phyloP scores from a whole-genome alignment of 2,329 filamentous ascomycete species.

The Harringtonia lauricola region DNA sequence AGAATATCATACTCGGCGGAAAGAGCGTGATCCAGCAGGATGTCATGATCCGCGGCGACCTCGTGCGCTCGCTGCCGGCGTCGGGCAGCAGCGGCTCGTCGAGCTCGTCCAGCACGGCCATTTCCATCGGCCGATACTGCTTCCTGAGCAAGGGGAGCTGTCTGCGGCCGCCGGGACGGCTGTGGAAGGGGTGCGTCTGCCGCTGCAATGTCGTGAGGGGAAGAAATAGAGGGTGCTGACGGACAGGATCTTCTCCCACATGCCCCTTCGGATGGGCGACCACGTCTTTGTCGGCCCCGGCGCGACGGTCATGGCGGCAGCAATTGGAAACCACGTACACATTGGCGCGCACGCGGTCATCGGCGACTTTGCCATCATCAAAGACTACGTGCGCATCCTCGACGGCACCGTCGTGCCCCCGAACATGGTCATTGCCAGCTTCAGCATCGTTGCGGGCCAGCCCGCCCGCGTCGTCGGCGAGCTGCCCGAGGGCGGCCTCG shows the following conservation, averaged over 20 bases:
- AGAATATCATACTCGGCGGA: conserved; percentile 95
- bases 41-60: conserved; percentile 85
- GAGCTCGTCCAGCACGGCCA: conserved; percentile 46
- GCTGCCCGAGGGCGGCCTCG: conserved; percentile 59
- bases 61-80: conserved; percentile 48
- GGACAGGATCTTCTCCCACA: conserved; percentile 56
- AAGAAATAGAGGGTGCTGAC: background rate
- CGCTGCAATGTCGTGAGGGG: background rate
- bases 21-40: conserved; percentile 94
- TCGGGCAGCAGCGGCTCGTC: conserved; percentile 22
- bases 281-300: conserved; percentile 80
- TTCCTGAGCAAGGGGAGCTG: conserved; percentile 72
- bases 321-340: conserved; percentile 75
- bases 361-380: conserved; percentile 81
- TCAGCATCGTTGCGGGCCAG: conserved; percentile 77
- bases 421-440: conserved; percentile 87
- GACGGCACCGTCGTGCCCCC: conserved; percentile 75
- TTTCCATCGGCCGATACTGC: conserved; percentile 84
- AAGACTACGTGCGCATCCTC: conserved; percentile 82
- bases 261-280: conserved; percentile 85
- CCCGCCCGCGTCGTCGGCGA: conserved; percentile 75
- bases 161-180: conserved; percentile 70
- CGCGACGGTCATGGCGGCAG: conserved; percentile 71
- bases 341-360: conserved; percentile 70
- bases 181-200: conserved; percentile 56